Percentiles rank a stretch among this genome's conserved stretches.
These are phyloP conservation scores for Starmera dryadoides DNA, from an alignment of 805 yeast genomes.

Conservation along the genomic window DNA sequence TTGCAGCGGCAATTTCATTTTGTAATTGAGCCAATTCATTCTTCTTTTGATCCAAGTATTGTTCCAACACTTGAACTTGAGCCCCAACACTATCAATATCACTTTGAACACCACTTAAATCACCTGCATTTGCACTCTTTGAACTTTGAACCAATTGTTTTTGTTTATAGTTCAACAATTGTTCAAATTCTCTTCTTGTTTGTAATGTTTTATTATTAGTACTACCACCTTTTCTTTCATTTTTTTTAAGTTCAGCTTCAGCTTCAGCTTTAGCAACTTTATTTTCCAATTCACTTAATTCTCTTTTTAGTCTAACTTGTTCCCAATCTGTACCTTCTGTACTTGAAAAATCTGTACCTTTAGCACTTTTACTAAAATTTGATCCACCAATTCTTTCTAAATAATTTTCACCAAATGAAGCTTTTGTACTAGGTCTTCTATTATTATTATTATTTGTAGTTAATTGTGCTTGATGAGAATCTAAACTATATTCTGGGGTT, in stretches of 20 bases:
- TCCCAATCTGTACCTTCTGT: conserved; percentile 87
- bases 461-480: conserved; percentile 44
- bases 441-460: conserved; percentile 15
- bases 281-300: conserved; percentile 68
- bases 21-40: conserved; percentile 47
- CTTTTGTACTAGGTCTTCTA: conserved; percentile 17
- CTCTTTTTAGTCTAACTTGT: conserved; percentile 74
- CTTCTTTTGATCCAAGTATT: conserved; percentile 55
- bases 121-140: conserved; percentile 13
- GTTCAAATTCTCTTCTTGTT: conserved; percentile 66
- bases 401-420: conserved; percentile 47
- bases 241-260: conserved; percentile 32
- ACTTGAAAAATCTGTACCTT: conserved; percentile 66
- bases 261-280: conserved; percentile 50
- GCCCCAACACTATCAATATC: conserved; percentile 67
- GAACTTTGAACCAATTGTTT: conserved; percentile 38
- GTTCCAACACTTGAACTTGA: conserved; percentile 70
- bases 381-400: conserved; percentile 49
- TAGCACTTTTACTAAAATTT: conserved; percentile 22
- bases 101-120: conserved; percentile 45
- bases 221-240: conserved; percentile 20
- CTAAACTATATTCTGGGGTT: conserved; percentile 62
- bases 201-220: conserved; percentile 23
- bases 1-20: conserved; percentile 26
- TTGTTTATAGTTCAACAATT: conserved; percentile 72